phyloP scores from a whole-genome alignment of 805 yeast species.

The Zygosaccharomyces pseudorouxii region DNA sequence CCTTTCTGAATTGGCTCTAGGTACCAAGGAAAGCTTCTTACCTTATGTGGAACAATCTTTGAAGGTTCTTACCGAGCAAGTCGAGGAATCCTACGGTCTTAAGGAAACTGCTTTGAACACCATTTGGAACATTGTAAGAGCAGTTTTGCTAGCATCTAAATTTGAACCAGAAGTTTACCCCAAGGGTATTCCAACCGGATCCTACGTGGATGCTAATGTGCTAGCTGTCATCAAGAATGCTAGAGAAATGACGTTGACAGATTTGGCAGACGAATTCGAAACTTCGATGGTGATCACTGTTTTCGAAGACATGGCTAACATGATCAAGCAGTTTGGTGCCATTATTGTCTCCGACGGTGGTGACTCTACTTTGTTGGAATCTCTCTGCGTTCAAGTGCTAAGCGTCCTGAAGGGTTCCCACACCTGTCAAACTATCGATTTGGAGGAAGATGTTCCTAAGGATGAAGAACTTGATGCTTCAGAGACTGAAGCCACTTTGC shows the following conservation, averaged over 20 bases:
- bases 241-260: slow-evolving; percentile 57
- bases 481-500: slow-evolving; percentile 61
- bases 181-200: slow-evolving; percentile 56
- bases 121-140: slow-evolving; percentile 75
- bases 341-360: slow-evolving; percentile 56
- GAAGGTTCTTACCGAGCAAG: slow-evolving; percentile 60
- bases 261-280: slow-evolving; percentile 77
- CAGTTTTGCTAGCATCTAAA: slow-evolving; percentile 52
- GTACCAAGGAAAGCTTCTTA: slow-evolving; percentile 76
- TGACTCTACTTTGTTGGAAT: slow-evolving; percentile 56
- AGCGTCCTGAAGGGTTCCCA: slow-evolving; percentile 76
- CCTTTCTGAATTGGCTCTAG: slow-evolving; percentile 78
- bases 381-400: slow-evolving; percentile 66
- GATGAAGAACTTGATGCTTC: slow-evolving; percentile 53
- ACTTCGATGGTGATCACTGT: slow-evolving; percentile 73
- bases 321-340: slow-evolving; percentile 67
- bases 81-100: slow-evolving; percentile 84
- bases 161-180: slow-evolving; percentile 50
- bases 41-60: slow-evolving; percentile 70
- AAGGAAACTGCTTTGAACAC: slow-evolving; percentile 80
- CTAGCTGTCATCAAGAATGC: slow-evolving; percentile 59
- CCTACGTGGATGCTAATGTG: slow-evolving; percentile 56
- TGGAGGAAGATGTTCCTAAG: slow-evolving; percentile 56
- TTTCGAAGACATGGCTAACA: slow-evolving; percentile 67
- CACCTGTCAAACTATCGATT: slow-evolving; percentile 73